Evolutionary conservation across 805 yeast species (phyloP), one percentile per base, ranked within the genome.

Genomic region (Torulaspora indica): DNA sequence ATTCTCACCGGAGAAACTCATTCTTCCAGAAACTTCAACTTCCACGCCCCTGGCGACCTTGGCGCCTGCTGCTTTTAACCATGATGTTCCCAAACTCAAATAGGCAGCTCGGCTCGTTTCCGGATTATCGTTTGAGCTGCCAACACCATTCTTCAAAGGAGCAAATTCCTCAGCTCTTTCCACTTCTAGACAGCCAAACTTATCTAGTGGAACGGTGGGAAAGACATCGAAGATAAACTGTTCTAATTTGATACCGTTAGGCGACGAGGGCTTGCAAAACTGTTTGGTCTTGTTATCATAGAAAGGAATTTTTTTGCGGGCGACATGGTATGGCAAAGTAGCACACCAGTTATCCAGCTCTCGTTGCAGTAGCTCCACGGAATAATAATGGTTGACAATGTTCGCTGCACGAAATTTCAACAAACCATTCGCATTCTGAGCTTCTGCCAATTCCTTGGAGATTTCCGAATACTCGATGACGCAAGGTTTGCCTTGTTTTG

Each of bases 221-320:
- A 93, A 93, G 18, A 93, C 95, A 61, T 93, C 99, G 69, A 93
- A 93, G 45, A 93, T 95, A 58, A 93, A 93, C 64, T 91, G 98
- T 66, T 93, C 99, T 60, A 93, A 74, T 64, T 93, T 93, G 60
- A 91, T 81, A 34, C 98, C 98, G 64, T 93, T 93, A 37, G 91
- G 86, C 45, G 71, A 76, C 1, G 71, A 54, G n/a, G 98, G 96
- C 55, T 76, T 78, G 23, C 70, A 57, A 31, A 68, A 61, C 40
- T 70, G 62, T 24, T 78, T 79, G 0, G 77, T 68, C 1, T 55
- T 60, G 17, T 67, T 52, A 55, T 81, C 79, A 39, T 78, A 74
- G 42, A 65, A 68, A 2, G 87, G 79, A 50, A 93, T 87, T 71
- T 89, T 91, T 76, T 93, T 93, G 62, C 75, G 77, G 17, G 99